A percentile compares a stretch with the other conserved stretches of the same genome.
phyloP scores from a whole-genome alignment of 768 basidiomycete species.

The Sarcodon aspratus region DNA sequence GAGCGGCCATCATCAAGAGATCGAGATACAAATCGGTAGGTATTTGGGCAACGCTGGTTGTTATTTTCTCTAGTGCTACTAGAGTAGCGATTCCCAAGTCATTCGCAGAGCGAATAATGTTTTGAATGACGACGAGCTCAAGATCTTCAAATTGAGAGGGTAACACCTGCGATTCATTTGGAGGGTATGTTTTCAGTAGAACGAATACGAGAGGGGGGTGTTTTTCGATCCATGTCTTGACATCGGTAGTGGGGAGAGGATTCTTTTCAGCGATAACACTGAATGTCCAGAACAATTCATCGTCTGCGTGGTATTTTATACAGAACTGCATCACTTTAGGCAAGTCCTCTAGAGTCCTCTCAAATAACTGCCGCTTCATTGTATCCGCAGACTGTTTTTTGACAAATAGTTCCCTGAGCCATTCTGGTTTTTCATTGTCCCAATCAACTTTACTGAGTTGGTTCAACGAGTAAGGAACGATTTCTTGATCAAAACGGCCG shows the following conservation, averaged over 20 bases:
- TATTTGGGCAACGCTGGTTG: slow-evolving; percentile 29
- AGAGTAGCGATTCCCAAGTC: slow-evolving; percentile 41
- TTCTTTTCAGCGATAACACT: slow-evolving; percentile 19
- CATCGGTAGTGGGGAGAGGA: slow-evolving; percentile 16
- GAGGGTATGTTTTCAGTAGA: slow-evolving; percentile 36
- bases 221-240: slow-evolving; percentile 32
- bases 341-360: slow-evolving; percentile 1
- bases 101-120: slow-evolving; percentile 45
- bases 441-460: slow-evolving; percentile 10
- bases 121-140: slow-evolving; percentile 26
- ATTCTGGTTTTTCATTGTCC: slow-evolving; percentile 19
- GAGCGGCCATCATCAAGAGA: slow-evolving; percentile 36
- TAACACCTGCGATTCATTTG: slow-evolving; percentile 22
- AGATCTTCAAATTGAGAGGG: slow-evolving; percentile 16
- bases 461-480: slow-evolving; percentile 10
- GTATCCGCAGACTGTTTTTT: slow-evolving; percentile 3
- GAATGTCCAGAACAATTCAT: slow-evolving; percentile 43
- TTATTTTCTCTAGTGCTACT: slow-evolving; percentile 46
- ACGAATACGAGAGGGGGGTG: slow-evolving; percentile 45
- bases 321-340: slow-evolving; percentile 16
- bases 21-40: slow-evolving; percentile 34
- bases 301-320: slow-evolving; percentile 41
- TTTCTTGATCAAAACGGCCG: slow-evolving; percentile 10
- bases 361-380: slow-evolving; percentile 1
- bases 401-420: slow-evolving; percentile 21